Evolutionary conservation across 352 stramenopile genomes (phyloP).

Genomic region (Phytopythium vexans): DNA sequence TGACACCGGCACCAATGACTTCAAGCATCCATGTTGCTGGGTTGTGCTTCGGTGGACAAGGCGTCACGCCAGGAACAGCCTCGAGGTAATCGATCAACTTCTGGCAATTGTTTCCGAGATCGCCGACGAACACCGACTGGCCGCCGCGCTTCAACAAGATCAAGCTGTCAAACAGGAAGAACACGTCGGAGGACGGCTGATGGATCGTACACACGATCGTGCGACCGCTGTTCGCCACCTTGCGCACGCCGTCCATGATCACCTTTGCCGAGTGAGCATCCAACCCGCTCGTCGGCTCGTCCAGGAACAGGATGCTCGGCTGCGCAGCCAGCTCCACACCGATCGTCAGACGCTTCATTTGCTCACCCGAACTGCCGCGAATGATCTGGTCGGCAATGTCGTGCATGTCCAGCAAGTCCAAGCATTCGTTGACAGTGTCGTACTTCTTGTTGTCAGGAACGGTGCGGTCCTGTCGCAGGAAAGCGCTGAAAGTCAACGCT

Average conservation of each 20-base stretch:
- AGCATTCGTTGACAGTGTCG: constrained; percentile 22
- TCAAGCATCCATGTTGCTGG: constrained; percentile 23
- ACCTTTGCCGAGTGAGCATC: constrained; percentile 76
- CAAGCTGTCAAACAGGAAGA: constrained; percentile 80
- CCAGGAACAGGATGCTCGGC: constrained; percentile 78
- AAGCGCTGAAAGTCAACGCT: constrained; percentile 80
- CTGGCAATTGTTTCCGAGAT: constrained; percentile 37
- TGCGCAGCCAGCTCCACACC: constrained; percentile 68
- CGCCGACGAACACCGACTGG: constrained; percentile 34
- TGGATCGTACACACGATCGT: constrained; percentile 90
- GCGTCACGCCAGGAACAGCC: constrained; percentile 26
- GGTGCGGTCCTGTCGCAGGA: constrained; percentile 39
- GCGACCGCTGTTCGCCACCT: constrained; percentile 56
- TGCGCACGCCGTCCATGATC: constrained; percentile 76
- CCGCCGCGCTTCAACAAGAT: constrained; percentile 60
- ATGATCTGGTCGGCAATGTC: constrained; percentile 27
- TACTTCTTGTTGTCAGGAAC: constrained; percentile 32
- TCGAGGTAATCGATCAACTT: constrained; percentile 50
- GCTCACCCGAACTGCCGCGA: constrained; percentile 32
- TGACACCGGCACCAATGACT: constrained; percentile 24
- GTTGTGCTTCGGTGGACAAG: constrained; percentile 11
- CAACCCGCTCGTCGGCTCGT: constrained; percentile 73
- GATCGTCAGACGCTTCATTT: constrained; percentile 47
- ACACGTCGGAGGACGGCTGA: constrained; percentile 84
- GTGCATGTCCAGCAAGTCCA: constrained; percentile 23